Conservation (phyloP, 2,329 filamentous ascomycete genomes). For the Alternaria sp. region DNA sequence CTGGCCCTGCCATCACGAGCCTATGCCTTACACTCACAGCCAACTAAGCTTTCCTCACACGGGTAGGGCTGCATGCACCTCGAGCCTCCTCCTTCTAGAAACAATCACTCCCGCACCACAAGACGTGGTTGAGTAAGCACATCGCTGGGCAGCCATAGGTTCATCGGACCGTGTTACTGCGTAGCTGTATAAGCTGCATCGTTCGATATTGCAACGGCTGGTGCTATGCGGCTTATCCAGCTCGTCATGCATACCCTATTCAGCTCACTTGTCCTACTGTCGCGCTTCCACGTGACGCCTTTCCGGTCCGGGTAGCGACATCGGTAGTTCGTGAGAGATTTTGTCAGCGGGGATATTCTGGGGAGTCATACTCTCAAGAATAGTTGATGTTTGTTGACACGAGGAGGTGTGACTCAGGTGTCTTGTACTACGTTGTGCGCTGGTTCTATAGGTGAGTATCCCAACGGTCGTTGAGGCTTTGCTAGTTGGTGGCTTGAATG, state of each 20-base stretch:
- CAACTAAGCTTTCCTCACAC: background rate
- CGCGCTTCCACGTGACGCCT: background rate
- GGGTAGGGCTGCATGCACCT: conserved; percentile 1
- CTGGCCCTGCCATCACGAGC: background rate
- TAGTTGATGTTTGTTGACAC: background rate
- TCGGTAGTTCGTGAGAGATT: background rate
- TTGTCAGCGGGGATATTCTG: background rate
- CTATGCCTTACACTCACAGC: background rate
- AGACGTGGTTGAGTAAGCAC: background rate
- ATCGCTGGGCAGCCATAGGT: background rate
- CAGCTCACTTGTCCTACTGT: background rate
- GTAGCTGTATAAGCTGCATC: background rate
- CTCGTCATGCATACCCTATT: background rate
- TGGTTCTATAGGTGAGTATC: background rate
- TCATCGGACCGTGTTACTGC: background rate
- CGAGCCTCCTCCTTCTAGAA: background rate
- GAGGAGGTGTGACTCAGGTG: background rate
- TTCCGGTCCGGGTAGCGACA: background rate
- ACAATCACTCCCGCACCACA: background rate
- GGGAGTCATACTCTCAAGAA: background rate
- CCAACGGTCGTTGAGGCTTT: background rate
- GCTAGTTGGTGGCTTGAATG: background rate
- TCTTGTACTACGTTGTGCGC: background rate
- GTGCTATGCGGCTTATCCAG: background rate
- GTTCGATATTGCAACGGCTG: background rate